Conservation (phyloP, 2,329 filamentous ascomycete genomes). For the Periconia macrospinosa region DNA sequence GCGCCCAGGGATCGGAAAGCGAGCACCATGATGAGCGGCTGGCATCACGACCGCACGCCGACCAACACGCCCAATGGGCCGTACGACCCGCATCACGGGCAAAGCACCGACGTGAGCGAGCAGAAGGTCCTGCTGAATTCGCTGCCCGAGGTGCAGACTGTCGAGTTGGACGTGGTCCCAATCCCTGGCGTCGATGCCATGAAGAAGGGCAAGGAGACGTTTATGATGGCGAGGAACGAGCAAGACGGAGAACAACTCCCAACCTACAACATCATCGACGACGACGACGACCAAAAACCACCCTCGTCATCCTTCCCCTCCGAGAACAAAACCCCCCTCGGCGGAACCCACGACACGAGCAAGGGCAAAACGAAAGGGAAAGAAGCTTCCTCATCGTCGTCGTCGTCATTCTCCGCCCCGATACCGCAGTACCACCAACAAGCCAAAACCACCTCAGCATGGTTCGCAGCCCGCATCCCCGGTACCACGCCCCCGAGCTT, state of each 20-base stretch:
- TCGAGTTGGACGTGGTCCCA: constrained; percentile 12
- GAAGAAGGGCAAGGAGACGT: constrained; percentile 3
- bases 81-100: not conserved
- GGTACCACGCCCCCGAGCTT: constrained; percentile 25
- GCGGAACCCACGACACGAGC: too few relatives aligned
- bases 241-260: not conserved
- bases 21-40: constrained; percentile 1
- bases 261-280: not conserved
- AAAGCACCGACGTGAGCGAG: constrained; percentile 9
- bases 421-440: constrained; percentile 4
- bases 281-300: not conserved
- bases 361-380: not conserved
- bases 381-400: not conserved
- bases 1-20: constrained; percentile 21
- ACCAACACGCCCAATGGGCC: constrained; percentile 1
- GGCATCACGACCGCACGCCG: not conserved
- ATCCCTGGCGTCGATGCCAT: too few relatives aligned
- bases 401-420: too few relatives aligned
- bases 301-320: not conserved
- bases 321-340: not conserved
- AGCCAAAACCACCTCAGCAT: constrained; percentile 14
- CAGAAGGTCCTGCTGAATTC: constrained; percentile 20
- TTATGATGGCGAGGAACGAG: not conserved
- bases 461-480: constrained; percentile 24
- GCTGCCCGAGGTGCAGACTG: constrained; percentile 11